Percentiles rank a stretch among this genome's conserved stretches.
phyloP scores from a whole-genome alignment of 2,329 filamentous ascomycete species.

The Ramularia endophylla region DNA sequence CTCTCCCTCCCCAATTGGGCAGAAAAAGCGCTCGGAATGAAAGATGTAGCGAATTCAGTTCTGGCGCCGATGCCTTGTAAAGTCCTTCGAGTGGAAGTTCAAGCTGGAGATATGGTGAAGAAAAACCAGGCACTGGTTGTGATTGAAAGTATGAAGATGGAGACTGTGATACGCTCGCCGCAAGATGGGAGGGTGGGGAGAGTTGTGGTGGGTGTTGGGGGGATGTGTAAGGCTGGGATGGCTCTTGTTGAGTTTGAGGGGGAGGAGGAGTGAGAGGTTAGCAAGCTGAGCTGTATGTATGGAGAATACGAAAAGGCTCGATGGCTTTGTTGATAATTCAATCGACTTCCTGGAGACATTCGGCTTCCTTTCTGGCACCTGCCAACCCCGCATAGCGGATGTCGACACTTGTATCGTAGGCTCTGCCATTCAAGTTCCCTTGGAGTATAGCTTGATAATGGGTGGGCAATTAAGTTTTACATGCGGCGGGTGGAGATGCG shows the following conservation, averaged over 20 bases:
- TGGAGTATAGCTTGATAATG: too few relatives aligned
- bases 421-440: too few relatives aligned
- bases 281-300: too few relatives aligned
- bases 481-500: too few relatives aligned
- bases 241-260: constrained; percentile 41
- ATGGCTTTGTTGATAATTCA: too few relatives aligned
- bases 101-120: constrained; percentile 72
- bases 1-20: constrained; percentile 67
- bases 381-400: too few relatives aligned
- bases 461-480: too few relatives aligned
- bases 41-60: constrained; percentile 75
- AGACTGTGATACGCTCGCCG: constrained; percentile 49
- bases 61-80: constrained; percentile 97
- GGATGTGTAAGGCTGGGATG: constrained; percentile 43
- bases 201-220: constrained; percentile 45
- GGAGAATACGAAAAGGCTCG: too few relatives aligned
- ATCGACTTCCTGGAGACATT: too few relatives aligned
- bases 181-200: constrained; percentile 42
- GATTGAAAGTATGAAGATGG: constrained; percentile 51
- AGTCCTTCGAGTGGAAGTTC: constrained; percentile 81
- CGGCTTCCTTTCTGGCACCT: too few relatives aligned
- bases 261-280: constrained; percentile 11
- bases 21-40: constrained; percentile 77
- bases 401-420: too few relatives aligned
- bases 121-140: constrained; percentile 86